Percentiles rank a stretch among this genome's conserved stretches.
Conservation (phyloP, 140 eudicot genomes). For the Oenanthe javanica region DNA sequence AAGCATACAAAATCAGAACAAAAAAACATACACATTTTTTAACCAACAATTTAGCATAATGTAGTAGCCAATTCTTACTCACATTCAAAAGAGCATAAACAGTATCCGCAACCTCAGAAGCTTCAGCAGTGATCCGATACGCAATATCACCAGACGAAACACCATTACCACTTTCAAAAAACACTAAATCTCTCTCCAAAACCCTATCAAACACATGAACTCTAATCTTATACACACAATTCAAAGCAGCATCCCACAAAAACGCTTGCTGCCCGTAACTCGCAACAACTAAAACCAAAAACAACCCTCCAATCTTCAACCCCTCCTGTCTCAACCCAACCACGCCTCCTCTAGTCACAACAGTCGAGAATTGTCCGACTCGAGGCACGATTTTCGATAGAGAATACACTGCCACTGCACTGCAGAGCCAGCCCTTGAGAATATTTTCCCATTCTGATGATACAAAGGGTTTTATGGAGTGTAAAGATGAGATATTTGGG, state of each 20-base stretch:
- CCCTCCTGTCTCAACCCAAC: slow-evolving; percentile 31
- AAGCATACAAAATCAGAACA: no score
- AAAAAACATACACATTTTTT: background rate
- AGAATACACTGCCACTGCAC: slow-evolving; percentile 63
- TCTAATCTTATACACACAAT: slow-evolving; percentile 45
- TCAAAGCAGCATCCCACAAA: slow-evolving; percentile 80
- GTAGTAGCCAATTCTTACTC: slow-evolving; percentile 1
- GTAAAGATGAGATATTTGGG: slow-evolving; percentile 20
- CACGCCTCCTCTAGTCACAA: slow-evolving; percentile 9
- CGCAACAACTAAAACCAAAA: slow-evolving; percentile 39
- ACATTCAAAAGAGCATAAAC: slow-evolving; percentile 63
- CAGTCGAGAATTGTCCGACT: slow-evolving; percentile 39
- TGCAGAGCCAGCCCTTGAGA: slow-evolving; percentile 60
- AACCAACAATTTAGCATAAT: background rate
- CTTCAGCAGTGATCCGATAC: slow-evolving; percentile 85
- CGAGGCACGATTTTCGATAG: slow-evolving; percentile 58
- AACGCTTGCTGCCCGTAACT: slow-evolving; percentile 66
- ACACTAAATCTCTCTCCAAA: slow-evolving; percentile 75
- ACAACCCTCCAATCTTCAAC: slow-evolving; percentile 45
- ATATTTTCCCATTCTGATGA: slow-evolving; percentile 64
- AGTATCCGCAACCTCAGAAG: slow-evolving; percentile 83
- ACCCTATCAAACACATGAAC: slow-evolving; percentile 70
- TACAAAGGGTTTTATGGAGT: slow-evolving; percentile 56
- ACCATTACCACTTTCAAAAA: slow-evolving; percentile 65
- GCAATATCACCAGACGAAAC: slow-evolving; percentile 69